Conservation (phyloP, 2,329 filamentous ascomycete genomes). For the Botrytis porri region DNA sequence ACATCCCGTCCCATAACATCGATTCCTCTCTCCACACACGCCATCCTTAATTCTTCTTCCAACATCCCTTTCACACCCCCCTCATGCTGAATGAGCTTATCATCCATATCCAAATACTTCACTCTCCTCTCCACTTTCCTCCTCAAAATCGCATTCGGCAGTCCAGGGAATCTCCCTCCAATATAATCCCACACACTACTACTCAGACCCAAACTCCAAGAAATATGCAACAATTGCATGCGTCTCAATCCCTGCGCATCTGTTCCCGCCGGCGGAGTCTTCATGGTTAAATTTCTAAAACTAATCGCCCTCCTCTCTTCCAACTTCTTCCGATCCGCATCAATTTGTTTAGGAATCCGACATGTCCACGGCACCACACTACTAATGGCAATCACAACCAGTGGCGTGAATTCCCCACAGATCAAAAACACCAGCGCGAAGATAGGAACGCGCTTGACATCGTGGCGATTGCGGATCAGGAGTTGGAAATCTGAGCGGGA, state of each 20-base stretch:
- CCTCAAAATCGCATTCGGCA: conserved; percentile 51
- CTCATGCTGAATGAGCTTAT: conserved; percentile 60
- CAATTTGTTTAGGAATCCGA: conserved; percentile 73
- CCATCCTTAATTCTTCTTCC: conserved; percentile 63
- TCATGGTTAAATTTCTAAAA: conserved; percentile 44
- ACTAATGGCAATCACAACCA: conserved; percentile 71
- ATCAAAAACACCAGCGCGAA: conserved; percentile 74
- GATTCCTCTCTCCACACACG: conserved; percentile 68
- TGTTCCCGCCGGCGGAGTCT: conserved; percentile 23
- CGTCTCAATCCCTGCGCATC: conserved; percentile 37
- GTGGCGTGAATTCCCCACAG: conserved; percentile 81
- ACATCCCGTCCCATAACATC: conserved; percentile 47
- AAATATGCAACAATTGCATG: conserved; percentile 44
- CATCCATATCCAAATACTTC: conserved; percentile 67
- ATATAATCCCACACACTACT: conserved; percentile 45
- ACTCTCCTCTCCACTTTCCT: conserved; percentile 53
- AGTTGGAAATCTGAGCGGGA: conserved; percentile 71
- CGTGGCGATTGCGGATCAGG: conserved; percentile 63
- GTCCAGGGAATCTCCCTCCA: conserved; percentile 39
- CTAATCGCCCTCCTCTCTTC: conserved; percentile 52
- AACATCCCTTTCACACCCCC: conserved; percentile 60
- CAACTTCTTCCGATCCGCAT: conserved; percentile 51
- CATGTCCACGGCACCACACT: conserved; percentile 75
- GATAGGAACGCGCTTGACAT: conserved; percentile 72
- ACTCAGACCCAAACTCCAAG: conserved; percentile 42